These are phyloP conservation scores for Mrakia hoshinonis DNA, from an alignment of 768 basidiomycete genomes.

Conservation along the genomic window DNA sequence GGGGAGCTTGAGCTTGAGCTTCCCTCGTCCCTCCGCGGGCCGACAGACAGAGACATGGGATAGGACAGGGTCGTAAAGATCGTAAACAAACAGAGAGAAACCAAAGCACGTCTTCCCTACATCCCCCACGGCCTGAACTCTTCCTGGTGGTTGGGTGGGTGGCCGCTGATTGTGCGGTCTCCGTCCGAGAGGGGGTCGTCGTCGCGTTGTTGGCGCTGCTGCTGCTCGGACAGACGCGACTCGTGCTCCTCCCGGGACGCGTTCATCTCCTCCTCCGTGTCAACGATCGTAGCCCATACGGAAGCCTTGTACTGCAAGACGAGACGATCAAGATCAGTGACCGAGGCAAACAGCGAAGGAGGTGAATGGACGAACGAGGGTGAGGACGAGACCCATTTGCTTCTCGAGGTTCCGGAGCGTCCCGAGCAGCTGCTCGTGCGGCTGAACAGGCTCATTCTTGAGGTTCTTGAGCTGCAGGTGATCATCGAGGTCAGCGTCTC, in stretches of 20 bases:
- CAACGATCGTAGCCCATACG: constrained; percentile 77
- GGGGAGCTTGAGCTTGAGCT: not conserved
- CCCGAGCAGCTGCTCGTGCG: constrained; percentile 66
- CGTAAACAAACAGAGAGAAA: not conserved
- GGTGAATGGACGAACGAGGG: constrained; percentile 53
- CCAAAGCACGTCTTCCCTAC: not conserved
- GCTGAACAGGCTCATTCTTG: constrained; percentile 60
- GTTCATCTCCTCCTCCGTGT: constrained; percentile 37
- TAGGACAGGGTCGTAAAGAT: constrained; percentile 11
- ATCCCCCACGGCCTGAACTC: constrained; percentile 1
- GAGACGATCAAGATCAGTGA: not conserved
- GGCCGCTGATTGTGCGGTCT: constrained; percentile 8
- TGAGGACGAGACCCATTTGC: constrained; percentile 91
- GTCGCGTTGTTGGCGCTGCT: not conserved
- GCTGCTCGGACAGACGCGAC: not conserved
- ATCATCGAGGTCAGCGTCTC: no score
- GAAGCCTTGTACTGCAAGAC: constrained; percentile 80
- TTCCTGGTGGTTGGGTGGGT: not conserved
- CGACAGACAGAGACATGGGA: not conserved
- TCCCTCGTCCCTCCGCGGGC: not conserved
- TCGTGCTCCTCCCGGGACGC: constrained; percentile 11
- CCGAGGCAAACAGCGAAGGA: not conserved
- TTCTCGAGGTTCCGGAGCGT: constrained; percentile 74
- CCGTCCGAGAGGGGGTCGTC: constrained; percentile 1
- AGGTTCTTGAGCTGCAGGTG: constrained; percentile 33